phyloP scores from a whole-genome alignment of 169 alveolate genomes.

The Babesia divergens region DNA sequence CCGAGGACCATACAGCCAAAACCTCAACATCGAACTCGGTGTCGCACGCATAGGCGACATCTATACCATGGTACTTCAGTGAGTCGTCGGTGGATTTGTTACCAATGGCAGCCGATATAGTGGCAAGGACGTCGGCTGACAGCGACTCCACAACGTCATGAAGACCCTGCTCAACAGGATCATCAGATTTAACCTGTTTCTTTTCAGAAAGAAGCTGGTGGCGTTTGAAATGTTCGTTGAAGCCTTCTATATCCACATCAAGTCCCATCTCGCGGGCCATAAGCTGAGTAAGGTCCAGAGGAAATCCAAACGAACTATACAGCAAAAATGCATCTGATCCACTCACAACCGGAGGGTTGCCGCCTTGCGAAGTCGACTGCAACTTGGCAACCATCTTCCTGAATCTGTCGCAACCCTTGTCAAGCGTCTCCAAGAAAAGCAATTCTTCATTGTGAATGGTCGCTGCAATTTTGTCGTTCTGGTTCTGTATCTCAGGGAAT shows the following conservation, averaged over 20 bases:
- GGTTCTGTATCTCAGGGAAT: slow-evolving; percentile 77
- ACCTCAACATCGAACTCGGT: slow-evolving; percentile 64
- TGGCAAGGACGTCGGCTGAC: slow-evolving; percentile 72
- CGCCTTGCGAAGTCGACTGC: slow-evolving; percentile 25
- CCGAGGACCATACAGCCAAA: slow-evolving; percentile 69
- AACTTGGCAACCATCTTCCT: slow-evolving; percentile 56
- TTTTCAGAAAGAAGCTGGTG: slow-evolving; percentile 81
- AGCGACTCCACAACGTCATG: slow-evolving; percentile 55
- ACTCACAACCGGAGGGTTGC: slow-evolving; percentile 46
- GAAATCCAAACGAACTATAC: slow-evolving; percentile 90
- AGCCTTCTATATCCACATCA: slow-evolving; percentile 79
- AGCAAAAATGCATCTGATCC: slow-evolving; percentile 85
- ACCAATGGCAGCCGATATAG: slow-evolving; percentile 30
- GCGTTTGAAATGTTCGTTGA: slow-evolving; percentile 73
- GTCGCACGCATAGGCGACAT: not conserved
- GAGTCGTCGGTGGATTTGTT: slow-evolving; percentile 63
- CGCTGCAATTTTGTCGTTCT: slow-evolving; percentile 76
- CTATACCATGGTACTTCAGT: slow-evolving; percentile 52
- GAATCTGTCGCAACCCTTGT: slow-evolving; percentile 81
- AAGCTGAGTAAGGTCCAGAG: slow-evolving; percentile 88
- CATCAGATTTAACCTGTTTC: slow-evolving; percentile 39
- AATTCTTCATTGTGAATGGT: slow-evolving; percentile 82
- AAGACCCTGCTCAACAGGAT: slow-evolving; percentile 46
- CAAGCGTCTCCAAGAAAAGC: slow-evolving; percentile 83
- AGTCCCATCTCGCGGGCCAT: slow-evolving; percentile 88